Evolutionary conservation across 768 basidiomycete species (phyloP).

Genomic region (Hygrocybe coccinea): DNA sequence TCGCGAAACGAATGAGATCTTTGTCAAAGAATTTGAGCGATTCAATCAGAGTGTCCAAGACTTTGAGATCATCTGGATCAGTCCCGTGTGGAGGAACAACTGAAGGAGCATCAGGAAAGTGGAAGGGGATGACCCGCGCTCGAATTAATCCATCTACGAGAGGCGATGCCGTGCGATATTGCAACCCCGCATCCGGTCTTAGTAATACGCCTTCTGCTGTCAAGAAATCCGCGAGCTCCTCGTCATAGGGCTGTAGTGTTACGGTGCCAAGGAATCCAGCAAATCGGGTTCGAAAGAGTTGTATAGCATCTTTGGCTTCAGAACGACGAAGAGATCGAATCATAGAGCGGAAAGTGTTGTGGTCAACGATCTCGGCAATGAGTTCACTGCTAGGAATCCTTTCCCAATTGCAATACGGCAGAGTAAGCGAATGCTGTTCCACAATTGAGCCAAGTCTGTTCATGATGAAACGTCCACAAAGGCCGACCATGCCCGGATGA

Average conservation of each 20-base stretch:
- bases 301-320: not conserved
- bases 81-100: not conserved
- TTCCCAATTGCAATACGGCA: constrained; percentile 4
- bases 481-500: not conserved
- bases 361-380: constrained; percentile 2
- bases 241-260: not conserved
- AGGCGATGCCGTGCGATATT: not conserved
- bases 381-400: constrained; percentile 1
- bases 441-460: not conserved
- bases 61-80: not conserved
- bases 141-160: no score
- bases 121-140: constrained; percentile 4
- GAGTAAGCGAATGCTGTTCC: not conserved
- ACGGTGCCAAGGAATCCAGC: constrained; percentile 6
- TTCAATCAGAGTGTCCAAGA: constrained; percentile 11
- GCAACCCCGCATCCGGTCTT: not conserved
- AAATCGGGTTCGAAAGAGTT: constrained; percentile 6
- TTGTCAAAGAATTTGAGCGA: constrained; percentile 14
- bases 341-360: constrained; percentile 9
- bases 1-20: constrained; percentile 4
- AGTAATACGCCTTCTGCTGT: not conserved
- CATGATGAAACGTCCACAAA: not conserved
- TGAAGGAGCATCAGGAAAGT: constrained; percentile 6
- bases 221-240: not conserved
- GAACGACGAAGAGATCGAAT: not conserved